Percentiles rank a stretch among this genome's conserved stretches.
These are phyloP conservation scores for Leptographium lundbergii DNA, from an alignment of 2,329 filamentous ascomycete genomes.

Conservation along the genomic window DNA sequence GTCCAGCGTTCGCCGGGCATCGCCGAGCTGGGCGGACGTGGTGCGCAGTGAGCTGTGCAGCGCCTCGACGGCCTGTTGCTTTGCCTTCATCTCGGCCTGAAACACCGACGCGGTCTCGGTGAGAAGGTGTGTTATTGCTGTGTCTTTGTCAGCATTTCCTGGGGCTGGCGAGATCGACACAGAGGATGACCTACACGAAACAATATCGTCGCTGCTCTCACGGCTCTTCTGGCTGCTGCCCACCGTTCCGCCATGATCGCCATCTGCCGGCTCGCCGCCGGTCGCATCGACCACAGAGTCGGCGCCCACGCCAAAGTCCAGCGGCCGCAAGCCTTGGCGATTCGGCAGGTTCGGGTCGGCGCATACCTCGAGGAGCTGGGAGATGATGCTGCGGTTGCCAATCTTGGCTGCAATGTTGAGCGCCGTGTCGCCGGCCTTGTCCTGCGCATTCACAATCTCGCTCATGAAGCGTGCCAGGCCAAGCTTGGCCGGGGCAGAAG, in stretches of 20 bases:
- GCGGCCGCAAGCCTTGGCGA: slow-evolving; percentile 71
- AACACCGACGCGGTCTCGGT: slow-evolving; percentile 69
- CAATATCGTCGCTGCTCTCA: slow-evolving; percentile 68
- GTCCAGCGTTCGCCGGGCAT: slow-evolving; percentile 63
- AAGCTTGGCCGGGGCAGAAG: slow-evolving; percentile 48
- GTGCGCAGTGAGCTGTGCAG: slow-evolving; percentile 72
- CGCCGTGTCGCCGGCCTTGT: slow-evolving; percentile 88
- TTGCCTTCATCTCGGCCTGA: slow-evolving; percentile 65
- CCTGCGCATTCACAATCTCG: slow-evolving; percentile 91
- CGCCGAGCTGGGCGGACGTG: slow-evolving; percentile 64
- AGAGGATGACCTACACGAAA: slow-evolving; percentile 51
- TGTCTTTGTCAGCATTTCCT: not conserved
- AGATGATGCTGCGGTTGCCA: slow-evolving; percentile 87
- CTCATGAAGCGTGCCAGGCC: slow-evolving; percentile 88
- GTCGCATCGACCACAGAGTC: slow-evolving; percentile 36
- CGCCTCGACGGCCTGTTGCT: slow-evolving; percentile 71
- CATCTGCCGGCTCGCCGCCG: slow-evolving; percentile 27
- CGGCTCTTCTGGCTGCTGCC: slow-evolving; percentile 42
- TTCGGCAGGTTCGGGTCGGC: slow-evolving; percentile 90
- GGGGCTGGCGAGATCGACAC: not conserved
- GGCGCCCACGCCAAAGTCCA: slow-evolving; percentile 87
- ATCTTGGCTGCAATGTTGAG: slow-evolving; percentile 89
- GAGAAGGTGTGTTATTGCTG: slow-evolving; percentile 73
- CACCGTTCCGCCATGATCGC: slow-evolving; percentile 31
- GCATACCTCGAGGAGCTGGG: slow-evolving; percentile 89